Conservation (phyloP, 331 rosid species). For the Cydonia oblonga region DNA sequence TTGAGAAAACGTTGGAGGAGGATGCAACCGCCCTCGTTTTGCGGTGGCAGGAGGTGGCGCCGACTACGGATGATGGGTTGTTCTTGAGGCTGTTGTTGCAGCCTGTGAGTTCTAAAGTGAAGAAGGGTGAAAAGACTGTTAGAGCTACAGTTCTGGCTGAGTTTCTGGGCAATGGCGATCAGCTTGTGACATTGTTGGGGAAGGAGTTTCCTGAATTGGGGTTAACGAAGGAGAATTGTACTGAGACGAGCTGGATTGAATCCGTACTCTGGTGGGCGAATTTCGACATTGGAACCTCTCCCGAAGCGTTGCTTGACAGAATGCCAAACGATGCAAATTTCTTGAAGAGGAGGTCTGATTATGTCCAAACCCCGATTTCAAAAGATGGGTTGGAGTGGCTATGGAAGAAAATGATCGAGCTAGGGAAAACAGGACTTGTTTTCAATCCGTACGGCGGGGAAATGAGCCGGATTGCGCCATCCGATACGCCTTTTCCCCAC, state of each 20-base stretch:
- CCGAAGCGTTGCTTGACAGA: slow-evolving; percentile 38
- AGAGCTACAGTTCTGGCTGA: slow-evolving; percentile 22
- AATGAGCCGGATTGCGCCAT: slow-evolving; percentile 38
- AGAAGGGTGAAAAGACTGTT: slow-evolving; percentile 25
- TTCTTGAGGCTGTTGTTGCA: slow-evolving; percentile 51
- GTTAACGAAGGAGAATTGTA: slow-evolving; percentile 35
- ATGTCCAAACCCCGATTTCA: slow-evolving; percentile 48
- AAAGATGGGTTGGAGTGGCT: slow-evolving; percentile 43
- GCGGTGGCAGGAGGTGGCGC: slow-evolving; percentile 65
- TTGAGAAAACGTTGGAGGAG: slow-evolving; percentile 33
- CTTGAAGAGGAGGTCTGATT: slow-evolving; percentile 51
- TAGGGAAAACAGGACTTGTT: slow-evolving; percentile 42
- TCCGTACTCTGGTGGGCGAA: slow-evolving; percentile 49
- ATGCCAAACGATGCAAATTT: slow-evolving; percentile 24
- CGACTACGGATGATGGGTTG: slow-evolving; percentile 33
- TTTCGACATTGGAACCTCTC: slow-evolving; percentile 8
- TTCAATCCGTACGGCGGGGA: slow-evolving; percentile 82
- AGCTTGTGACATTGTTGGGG: slow-evolving; percentile 28
- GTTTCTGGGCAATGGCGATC: slow-evolving; percentile 42
- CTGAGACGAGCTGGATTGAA: slow-evolving; percentile 46
- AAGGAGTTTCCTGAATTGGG: slow-evolving; percentile 54
- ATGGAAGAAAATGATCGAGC: slow-evolving; percentile 44
- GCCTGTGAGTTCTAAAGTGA: slow-evolving; percentile 35
- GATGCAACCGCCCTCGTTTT: slow-evolving; percentile 38
- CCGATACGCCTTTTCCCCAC: slow-evolving; percentile 72